Evolutionary conservation across 2,329 filamentous ascomycete species (phyloP), one percentile per base, ranked within the genome.

Genomic region (Coniochaeta prunicola): DNA sequence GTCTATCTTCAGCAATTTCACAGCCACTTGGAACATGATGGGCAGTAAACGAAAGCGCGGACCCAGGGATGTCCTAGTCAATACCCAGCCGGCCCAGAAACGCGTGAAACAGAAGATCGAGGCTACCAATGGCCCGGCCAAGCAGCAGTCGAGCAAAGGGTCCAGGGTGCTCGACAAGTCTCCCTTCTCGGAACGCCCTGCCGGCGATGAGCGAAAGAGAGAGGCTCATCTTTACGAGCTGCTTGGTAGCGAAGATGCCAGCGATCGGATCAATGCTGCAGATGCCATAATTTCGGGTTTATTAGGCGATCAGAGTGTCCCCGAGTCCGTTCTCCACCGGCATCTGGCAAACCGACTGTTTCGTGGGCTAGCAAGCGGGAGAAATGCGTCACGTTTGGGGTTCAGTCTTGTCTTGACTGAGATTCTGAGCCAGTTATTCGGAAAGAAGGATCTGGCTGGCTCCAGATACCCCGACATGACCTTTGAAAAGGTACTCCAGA

Each of bases 351-450:
- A 83, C 68, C 82, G 89, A 28, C 78, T 99, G 38, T 91, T 97
- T 71, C 86, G 90, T 58, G 94, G 94, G 42, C 84, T 97, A 19
- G 92, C 92, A 61, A 97, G 92, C 70, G 88, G 91, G 58, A 87
- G 91, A 59, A 96, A 96, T 75, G 91, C 90, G 13, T 91, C 93
- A 19, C 83, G 94, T 28, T 77, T 94, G 56, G 94, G 94, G 3
- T 97, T 96, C 71, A 96, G 91, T 58, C 80, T 97, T 58, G 93
- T 93, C 0, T 76, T 97, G 64, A 89, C 92, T 0, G 92, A 97
- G 72, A 76, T 96, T 9, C 71, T 96, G 50, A 80, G 83, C 4
- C 85, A 93, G 67, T 74, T 92, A 5, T 89, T 89, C 67, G 83
- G 83, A 1, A 65, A 76, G 15, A 73, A 77, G 42, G 67, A 75